Percentiles rank a stretch among this genome's conserved stretches.
phyloP scores from a whole-genome alignment of 208 protist species.

The Trypanosoma theileri region DNA sequence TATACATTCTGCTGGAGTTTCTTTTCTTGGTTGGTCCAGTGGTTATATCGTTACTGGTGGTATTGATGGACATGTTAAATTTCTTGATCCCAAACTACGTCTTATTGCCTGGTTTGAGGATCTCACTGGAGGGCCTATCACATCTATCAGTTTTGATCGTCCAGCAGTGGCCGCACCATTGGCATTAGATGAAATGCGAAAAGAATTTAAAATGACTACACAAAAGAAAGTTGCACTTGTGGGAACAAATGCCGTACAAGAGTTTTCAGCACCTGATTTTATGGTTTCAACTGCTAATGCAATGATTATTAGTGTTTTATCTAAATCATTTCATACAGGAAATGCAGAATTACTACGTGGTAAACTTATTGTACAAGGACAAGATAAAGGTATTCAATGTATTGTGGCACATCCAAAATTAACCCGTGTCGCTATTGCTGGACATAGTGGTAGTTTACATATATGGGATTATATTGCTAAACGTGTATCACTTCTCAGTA shows the following conservation, averaged over 20 bases:
- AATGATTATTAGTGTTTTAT: slow-evolving; percentile 88
- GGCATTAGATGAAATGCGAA: slow-evolving; percentile 37
- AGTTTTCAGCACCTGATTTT: slow-evolving; percentile 87
- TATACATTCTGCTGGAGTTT: slow-evolving; percentile 76
- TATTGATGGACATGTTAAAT: slow-evolving; percentile 93
- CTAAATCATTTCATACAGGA: slow-evolving; percentile 74
- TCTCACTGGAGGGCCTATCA: slow-evolving; percentile 90
- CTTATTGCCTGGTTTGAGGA: slow-evolving; percentile 96
- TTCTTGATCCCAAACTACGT: slow-evolving; percentile 93
- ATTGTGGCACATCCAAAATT: slow-evolving; percentile 84
- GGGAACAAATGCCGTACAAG: slow-evolving; percentile 48
- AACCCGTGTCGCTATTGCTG: slow-evolving; percentile 81
- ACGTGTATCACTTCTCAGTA: slow-evolving; percentile 67
- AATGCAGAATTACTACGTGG: slow-evolving; percentile 57
- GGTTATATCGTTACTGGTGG: slow-evolving; percentile 93
- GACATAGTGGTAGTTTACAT: slow-evolving; percentile 85
- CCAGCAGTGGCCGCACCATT: slow-evolving; percentile 16
- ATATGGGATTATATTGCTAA: slow-evolving; percentile 90
- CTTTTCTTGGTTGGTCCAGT: slow-evolving; percentile 68
- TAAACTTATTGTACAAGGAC: slow-evolving; percentile 86
- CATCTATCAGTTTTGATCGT: slow-evolving; percentile 91
- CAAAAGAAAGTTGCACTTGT: slow-evolving; percentile 40
- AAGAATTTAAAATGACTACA: slow-evolving; percentile 31
- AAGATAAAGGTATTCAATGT: slow-evolving; percentile 82
- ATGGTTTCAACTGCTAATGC: slow-evolving; percentile 90